Percentiles rank a stretch among this genome's conserved stretches.
These are phyloP conservation scores for Penicillium canariense DNA, from an alignment of 495 filamentous ascomycete genomes.

Conservation along the genomic window DNA sequence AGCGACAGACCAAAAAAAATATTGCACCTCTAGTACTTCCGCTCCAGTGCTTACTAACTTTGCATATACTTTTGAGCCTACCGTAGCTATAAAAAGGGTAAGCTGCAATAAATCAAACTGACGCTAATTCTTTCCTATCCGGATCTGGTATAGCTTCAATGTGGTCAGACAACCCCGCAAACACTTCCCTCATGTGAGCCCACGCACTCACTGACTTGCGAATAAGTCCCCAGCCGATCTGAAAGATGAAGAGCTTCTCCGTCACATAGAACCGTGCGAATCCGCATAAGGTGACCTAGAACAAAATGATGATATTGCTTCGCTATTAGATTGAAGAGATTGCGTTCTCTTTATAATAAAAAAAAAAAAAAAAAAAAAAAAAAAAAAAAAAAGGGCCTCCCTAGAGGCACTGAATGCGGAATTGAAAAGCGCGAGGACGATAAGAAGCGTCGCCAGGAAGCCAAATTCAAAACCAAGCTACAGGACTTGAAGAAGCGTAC, in stretches of 20 bases:
- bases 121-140: not conserved
- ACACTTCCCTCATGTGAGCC: too few relatives aligned
- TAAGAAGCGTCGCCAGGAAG: conserved; percentile 85
- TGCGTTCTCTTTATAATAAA: too few relatives aligned
- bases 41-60: too few relatives aligned
- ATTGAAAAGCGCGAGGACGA: conserved; percentile 77
- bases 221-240: conserved; percentile 63
- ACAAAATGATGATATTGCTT: conserved; percentile 97
- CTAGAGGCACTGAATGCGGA: conserved; percentile 83
- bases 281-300: conserved; percentile 92
- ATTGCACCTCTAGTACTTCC: too few relatives aligned
- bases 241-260: conserved; percentile 78
- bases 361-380: too few relatives aligned
- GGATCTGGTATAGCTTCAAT: too few relatives aligned
- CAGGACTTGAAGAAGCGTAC: conserved; percentile 91
- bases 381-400: conserved; percentile 80
- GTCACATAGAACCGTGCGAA: conserved; percentile 87
- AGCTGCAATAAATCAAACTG: too few relatives aligned
- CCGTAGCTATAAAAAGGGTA: too few relatives aligned
- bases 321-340: conserved; percentile 93
- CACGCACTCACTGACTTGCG: not conserved
- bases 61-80: too few relatives aligned
- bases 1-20: too few relatives aligned
- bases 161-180: too few relatives aligned
- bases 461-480: conserved; percentile 85